phyloP scores from a whole-genome alignment of 345 rosid species.

The Hirschfeldia incana region DNA sequence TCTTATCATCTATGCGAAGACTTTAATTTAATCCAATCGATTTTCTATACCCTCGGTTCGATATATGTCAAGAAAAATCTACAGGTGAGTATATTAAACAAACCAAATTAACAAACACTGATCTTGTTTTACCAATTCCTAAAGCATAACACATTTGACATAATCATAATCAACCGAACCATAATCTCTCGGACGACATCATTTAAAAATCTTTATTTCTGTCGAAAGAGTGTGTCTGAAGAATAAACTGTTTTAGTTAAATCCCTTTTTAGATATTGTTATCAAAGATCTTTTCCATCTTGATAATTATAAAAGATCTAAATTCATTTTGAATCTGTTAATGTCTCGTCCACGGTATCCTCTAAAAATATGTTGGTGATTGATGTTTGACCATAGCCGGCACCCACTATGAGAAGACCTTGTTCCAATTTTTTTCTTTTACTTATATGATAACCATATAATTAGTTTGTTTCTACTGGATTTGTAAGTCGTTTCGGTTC shows the following conservation, averaged over 20 bases:
- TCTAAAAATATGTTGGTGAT: not conserved
- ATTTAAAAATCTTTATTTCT: not conserved
- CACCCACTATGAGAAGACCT: not conserved
- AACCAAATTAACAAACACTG: not conserved
- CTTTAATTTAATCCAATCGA: not conserved
- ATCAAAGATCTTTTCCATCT: not conserved
- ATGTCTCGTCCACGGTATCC: not conserved
- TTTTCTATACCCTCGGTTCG: not conserved
- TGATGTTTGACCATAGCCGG: not conserved
- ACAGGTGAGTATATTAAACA: not conserved
- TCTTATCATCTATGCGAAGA: not conserved
- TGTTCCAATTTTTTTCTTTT: too few relatives aligned
- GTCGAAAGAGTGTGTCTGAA: not conserved
- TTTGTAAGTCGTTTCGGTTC: too few relatives aligned
- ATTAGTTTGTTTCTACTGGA: too few relatives aligned
- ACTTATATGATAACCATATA: too few relatives aligned
- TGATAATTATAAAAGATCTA: not conserved
- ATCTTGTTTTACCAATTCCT: not conserved
- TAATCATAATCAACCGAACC: not conserved
- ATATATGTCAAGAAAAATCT: not conserved
- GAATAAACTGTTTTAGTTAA: too few relatives aligned
- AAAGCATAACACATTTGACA: not conserved
- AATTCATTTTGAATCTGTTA: not conserved
- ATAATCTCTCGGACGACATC: not conserved
- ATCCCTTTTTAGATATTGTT: not conserved